Percentiles rank a stretch among this genome's conserved stretches.
These are phyloP conservation scores for Pichia exigua DNA, from an alignment of 805 yeast genomes.

Conservation along the genomic window DNA sequence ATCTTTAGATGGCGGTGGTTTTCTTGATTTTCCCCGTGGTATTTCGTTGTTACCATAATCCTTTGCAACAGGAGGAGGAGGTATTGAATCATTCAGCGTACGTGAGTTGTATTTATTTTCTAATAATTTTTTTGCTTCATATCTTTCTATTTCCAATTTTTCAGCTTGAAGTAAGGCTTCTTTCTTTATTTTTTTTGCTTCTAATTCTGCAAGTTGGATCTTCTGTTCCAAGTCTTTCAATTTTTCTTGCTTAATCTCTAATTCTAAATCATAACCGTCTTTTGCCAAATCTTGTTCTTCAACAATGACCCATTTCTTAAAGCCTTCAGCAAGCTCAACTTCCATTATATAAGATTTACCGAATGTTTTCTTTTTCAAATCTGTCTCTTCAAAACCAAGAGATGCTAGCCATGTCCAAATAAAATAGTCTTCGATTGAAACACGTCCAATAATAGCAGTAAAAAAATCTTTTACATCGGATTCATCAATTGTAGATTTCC, in stretches of 20 bases:
- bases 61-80: slow-evolving; percentile 17
- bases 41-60: slow-evolving; percentile 5
- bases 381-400: slow-evolving; percentile 65
- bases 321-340: slow-evolving; percentile 67
- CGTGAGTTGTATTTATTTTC: not conserved
- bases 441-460: slow-evolving; percentile 46
- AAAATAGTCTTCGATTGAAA: slow-evolving; percentile 76
- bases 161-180: slow-evolving; percentile 3
- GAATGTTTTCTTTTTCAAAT: slow-evolving; percentile 55
- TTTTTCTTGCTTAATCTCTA: slow-evolving; percentile 29
- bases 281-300: slow-evolving; percentile 52
- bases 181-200: slow-evolving; percentile 17
- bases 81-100: not conserved
- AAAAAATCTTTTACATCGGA: slow-evolving; percentile 26
- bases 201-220: slow-evolving; percentile 22
- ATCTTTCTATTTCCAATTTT: slow-evolving; percentile 3
- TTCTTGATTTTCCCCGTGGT: slow-evolving; percentile 6
- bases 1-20: slow-evolving; percentile 6
- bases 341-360: slow-evolving; percentile 80
- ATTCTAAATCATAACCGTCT: slow-evolving; percentile 29
- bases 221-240: slow-evolving; percentile 23
- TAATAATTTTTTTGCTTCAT: not conserved
- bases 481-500: slow-evolving; percentile 12
- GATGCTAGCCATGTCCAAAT: slow-evolving; percentile 90
- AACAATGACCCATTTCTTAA: slow-evolving; percentile 68